phyloP scores from a whole-genome alignment of 2,329 filamentous ascomycete genomes.

The Geosmithia flava region DNA sequence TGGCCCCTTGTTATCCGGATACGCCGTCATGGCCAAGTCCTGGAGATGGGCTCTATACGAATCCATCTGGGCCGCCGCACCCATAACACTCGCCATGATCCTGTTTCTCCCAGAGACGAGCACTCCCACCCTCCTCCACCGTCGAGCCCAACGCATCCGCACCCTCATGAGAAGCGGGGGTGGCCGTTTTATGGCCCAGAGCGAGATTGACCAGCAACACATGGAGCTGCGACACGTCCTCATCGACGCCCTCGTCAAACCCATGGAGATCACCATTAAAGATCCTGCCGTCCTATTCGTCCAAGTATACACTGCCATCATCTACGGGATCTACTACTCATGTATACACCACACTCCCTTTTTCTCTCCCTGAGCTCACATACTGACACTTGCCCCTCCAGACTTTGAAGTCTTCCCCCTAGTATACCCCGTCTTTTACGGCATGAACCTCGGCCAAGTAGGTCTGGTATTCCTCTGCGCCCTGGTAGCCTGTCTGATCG shows the following conservation, averaged over 20 bases:
- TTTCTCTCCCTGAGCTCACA: not conserved
- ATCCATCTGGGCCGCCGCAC: constrained; percentile 47
- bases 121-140: constrained; percentile 44
- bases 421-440: constrained; percentile 47
- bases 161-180: constrained; percentile 44
- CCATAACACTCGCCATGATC: constrained; percentile 48
- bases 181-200: constrained; percentile 45
- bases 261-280: constrained; percentile 45
- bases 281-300: constrained; percentile 52
- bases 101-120: constrained; percentile 53
- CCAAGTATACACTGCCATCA: constrained; percentile 47
- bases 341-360: constrained; percentile 17
- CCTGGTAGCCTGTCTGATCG: constrained; percentile 42
- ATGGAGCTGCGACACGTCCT: constrained; percentile 33
- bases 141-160: constrained; percentile 48
- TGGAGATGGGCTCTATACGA: constrained; percentile 58
- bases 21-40: constrained; percentile 39
- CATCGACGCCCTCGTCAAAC: constrained; percentile 46
- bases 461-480: constrained; percentile 50
- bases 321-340: constrained; percentile 49
- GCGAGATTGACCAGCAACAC: constrained; percentile 50
- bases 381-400: constrained; percentile 7
- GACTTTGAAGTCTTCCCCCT: constrained; percentile 55
- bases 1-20: constrained; percentile 49
- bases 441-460: constrained; percentile 43